Conservation (phyloP, 257 asterid species). For the Solanum chiquidenum region DNA sequence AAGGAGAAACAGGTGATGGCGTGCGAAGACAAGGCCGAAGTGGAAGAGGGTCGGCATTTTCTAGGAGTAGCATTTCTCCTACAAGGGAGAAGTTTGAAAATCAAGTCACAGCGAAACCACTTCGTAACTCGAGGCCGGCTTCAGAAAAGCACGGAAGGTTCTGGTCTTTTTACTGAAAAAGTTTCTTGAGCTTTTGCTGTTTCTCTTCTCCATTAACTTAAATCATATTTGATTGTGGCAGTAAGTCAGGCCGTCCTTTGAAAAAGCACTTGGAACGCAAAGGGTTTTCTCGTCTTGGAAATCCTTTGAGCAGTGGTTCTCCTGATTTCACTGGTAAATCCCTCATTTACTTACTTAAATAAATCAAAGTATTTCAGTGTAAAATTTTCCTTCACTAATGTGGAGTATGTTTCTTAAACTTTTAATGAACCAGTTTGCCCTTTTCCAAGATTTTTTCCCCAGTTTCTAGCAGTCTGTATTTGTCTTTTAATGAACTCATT, state of each 20-base stretch:
- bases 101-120: constrained; percentile 52
- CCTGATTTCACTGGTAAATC: constrained; percentile 78
- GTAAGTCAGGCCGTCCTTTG: constrained; percentile 89
- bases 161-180: constrained; percentile 8
- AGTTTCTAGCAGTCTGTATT: neutral
- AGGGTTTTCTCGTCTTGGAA: constrained; percentile 84
- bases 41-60: constrained; percentile 72
- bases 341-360: neutral
- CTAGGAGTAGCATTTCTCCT: constrained; percentile 81
- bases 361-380: neutral
- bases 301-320: constrained; percentile 54
- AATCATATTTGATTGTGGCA: constrained; percentile 26
- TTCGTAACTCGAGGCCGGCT: constrained; percentile 48
- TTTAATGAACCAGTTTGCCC: neutral
- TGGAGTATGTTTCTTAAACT: neutral
- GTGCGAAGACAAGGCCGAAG: constrained; percentile 88
- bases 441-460: neutral
- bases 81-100: constrained; percentile 61
- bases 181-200: neutral
- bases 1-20: constrained; percentile 74
- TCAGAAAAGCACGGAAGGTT: constrained; percentile 89
- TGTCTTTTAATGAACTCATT: neutral
- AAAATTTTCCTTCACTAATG: neutral
- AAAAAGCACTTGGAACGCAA: constrained; percentile 83
- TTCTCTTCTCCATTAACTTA: constrained; percentile 9